Evolutionary conservation across 2,329 filamentous ascomycete genomes (phyloP).

Genomic region (Exophiala sp.): DNA sequence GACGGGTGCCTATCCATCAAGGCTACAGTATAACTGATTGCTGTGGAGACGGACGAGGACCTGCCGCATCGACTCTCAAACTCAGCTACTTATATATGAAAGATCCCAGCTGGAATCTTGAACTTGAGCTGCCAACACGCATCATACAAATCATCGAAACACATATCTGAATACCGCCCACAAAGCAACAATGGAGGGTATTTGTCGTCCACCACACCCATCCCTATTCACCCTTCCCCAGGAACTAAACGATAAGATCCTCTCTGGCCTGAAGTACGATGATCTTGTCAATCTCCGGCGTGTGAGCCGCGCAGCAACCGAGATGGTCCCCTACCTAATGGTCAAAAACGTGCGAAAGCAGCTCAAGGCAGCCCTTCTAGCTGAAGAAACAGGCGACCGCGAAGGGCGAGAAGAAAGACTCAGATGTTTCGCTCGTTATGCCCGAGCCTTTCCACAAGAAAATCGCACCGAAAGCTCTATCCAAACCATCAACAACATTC

Average conservation of each 20-base stretch:
- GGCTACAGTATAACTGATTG: too few species aligned
- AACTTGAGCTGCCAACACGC: too few species aligned
- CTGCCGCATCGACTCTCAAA: too few species aligned
- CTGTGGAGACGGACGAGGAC: too few species aligned
- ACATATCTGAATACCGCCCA: too few species aligned
- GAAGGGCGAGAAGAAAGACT: not conserved
- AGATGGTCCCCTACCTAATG: too few species aligned
- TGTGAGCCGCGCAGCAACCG: not conserved
- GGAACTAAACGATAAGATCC: constrained; percentile 5
- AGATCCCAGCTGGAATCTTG: too few species aligned
- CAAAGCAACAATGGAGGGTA: too few species aligned
- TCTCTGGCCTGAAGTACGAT: constrained; percentile 9
- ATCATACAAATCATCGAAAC: too few species aligned
- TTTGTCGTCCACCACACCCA: constrained; percentile 28
- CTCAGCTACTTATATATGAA: too few species aligned
- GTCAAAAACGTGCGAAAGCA: not conserved
- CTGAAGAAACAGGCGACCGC: constrained; percentile 8
- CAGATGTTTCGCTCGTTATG: constrained; percentile 7
- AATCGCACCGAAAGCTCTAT: constrained; percentile 2
- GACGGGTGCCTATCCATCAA: too few species aligned
- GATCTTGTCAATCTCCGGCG: constrained; percentile 6
- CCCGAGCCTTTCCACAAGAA: constrained; percentile 8
- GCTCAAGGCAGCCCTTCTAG: constrained; percentile 1
- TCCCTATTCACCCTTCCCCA: constrained; percentile 18
- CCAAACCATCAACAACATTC: constrained; percentile 12